A percentile compares a stretch with the other conserved stretches of the same genome.
Conservation (phyloP, 495 filamentous ascomycete genomes). For the Aspergillus cavernicola region DNA sequence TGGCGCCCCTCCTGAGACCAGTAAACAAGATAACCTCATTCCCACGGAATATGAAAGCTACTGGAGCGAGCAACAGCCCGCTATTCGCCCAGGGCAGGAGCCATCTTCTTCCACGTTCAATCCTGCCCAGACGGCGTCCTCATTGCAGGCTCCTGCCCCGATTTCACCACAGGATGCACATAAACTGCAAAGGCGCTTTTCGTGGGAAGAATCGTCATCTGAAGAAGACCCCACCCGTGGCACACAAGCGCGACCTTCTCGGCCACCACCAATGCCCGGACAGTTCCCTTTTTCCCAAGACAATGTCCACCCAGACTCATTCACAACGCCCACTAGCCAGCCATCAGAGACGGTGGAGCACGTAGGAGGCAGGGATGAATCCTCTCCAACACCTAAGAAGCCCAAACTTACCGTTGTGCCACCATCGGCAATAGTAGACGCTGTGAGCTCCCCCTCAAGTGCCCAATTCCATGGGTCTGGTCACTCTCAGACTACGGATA, state of each 20-base stretch:
- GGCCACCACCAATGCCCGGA: constrained; percentile 14
- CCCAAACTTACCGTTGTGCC: constrained; percentile 25
- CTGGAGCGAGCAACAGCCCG: constrained; percentile 41
- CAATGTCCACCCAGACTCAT: constrained; percentile 6
- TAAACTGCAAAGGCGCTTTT: constrained; percentile 35
- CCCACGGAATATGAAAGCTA: constrained; percentile 60
- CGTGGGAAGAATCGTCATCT: constrained; percentile 38
- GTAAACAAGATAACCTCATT: constrained; percentile 45
- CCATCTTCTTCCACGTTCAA: constrained; percentile 17
- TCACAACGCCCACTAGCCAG: constrained; percentile 3
- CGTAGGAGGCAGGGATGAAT: background rate
- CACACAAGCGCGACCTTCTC: constrained; percentile 3
- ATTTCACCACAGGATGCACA: constrained; percentile 17
- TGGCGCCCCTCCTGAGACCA: constrained; percentile 21
- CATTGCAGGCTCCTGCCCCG: too few relatives aligned
- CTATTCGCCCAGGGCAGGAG: constrained; percentile 10
- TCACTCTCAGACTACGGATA: constrained; percentile 5
- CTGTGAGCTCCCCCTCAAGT: constrained; percentile 13
- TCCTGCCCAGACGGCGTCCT: constrained; percentile 16
- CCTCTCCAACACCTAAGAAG: constrained; percentile 12
- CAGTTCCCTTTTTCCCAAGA: constrained; percentile 19
- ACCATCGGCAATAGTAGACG: constrained; percentile 13
- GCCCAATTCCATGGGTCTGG: constrained; percentile 11
- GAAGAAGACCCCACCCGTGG: constrained; percentile 17
- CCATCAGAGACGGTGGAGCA: background rate